Percentiles rank a stretch among this genome's conserved stretches.
Evolutionary conservation across 2,329 filamentous ascomycete genomes (phyloP).

Genomic region (Zymoseptoria tritici): DNA sequence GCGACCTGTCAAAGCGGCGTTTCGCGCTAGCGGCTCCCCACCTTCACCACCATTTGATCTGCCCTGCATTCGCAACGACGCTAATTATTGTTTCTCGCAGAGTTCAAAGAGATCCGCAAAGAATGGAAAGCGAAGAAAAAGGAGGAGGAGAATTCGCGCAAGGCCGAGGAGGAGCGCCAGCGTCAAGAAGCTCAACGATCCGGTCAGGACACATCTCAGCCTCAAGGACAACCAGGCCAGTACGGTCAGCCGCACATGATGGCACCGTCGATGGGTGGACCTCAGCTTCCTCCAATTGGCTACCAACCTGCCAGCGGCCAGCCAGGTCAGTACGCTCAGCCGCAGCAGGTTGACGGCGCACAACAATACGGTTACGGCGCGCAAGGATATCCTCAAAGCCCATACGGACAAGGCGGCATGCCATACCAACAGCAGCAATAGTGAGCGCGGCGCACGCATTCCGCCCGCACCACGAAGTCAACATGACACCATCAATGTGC

Average conservation of each 20-base stretch:
- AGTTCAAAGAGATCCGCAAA: constrained; percentile 98
- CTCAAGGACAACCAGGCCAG: constrained; percentile 43
- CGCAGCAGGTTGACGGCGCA: constrained; percentile 41
- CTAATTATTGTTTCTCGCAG: constrained; percentile 43
- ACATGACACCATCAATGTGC: background rate
- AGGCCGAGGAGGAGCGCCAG: constrained; percentile 78
- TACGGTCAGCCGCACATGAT: constrained; percentile 38
- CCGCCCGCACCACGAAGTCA: background rate
- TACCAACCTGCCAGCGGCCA: constrained; percentile 41
- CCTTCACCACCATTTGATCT: constrained; percentile 12
- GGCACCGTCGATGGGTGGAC: constrained; percentile 41
- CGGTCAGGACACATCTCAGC: constrained; percentile 43
- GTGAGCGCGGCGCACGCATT: background rate
- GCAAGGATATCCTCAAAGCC: constrained; percentile 45
- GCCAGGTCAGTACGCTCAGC: constrained; percentile 41
- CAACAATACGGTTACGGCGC: constrained; percentile 43
- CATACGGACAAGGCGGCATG: constrained; percentile 41
- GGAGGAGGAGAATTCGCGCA: constrained; percentile 87
- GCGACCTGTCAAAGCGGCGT: background rate
- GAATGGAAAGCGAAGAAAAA: constrained; percentile 99
- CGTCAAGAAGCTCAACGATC: constrained; percentile 57
- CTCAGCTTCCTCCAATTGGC: constrained; percentile 45
- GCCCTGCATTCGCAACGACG: constrained; percentile 14
- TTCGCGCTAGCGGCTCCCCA: background rate
- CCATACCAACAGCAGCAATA: constrained; percentile 36